Evolutionary conservation across 75 land plant species (phyloP).

Genomic region (Sequoia sempervirens): DNA sequence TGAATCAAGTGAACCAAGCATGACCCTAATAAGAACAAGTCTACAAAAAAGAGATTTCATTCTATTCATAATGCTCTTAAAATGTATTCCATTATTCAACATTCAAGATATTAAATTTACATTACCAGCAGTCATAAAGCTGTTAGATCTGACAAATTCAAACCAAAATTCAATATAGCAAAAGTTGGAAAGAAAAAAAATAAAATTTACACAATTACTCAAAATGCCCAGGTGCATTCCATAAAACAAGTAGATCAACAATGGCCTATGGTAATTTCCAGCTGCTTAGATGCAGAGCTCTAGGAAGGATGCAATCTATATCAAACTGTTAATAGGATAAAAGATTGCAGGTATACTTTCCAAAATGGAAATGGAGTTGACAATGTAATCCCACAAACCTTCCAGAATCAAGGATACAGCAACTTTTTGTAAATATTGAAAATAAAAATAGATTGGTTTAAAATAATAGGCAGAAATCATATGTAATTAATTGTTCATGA

Average conservation of each 20-base stretch:
- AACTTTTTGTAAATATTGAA: too few species aligned
- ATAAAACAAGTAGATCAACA: neutral
- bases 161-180: neutral
- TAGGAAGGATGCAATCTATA: neutral
- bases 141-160: neutral
- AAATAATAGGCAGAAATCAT: too few species aligned
- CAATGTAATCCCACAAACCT: neutral
- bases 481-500: neutral
- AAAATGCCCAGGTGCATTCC: neutral
- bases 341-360: neutral
- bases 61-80: neutral
- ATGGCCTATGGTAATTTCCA: neutral
- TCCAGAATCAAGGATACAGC: neutral
- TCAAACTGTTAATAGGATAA: neutral
- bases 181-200: neutral
- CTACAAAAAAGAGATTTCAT: neutral
- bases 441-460: too few species aligned
- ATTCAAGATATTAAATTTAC: neutral
- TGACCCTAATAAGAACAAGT: neutral
- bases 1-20: neutral
- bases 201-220: neutral
- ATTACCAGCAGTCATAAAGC: neutral
- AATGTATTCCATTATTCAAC: neutral
- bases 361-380: neutral
- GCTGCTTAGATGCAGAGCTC: neutral